Conservation (phyloP, 345 rosid genomes). For the Eucalyptus cloeziana region DNA sequence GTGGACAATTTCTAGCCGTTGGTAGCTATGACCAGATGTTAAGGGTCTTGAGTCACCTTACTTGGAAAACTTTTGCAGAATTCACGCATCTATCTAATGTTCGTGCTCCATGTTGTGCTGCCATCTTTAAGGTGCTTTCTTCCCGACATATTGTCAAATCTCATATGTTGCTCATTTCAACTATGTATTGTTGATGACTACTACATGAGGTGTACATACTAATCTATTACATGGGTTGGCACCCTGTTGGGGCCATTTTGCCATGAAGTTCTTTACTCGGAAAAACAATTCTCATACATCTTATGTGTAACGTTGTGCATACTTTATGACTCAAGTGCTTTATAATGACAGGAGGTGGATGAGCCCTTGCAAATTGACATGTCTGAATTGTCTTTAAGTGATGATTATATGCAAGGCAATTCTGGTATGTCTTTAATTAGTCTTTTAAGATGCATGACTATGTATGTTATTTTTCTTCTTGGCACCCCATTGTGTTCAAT, state of each 20-base stretch:
- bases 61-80: constrained; percentile 98
- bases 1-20: constrained; percentile 90
- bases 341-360: constrained; percentile 61
- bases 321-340: not conserved
- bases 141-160: not conserved
- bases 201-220: not conserved
- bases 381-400: constrained; percentile 64
- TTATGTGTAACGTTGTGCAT: not conserved
- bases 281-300: not conserved
- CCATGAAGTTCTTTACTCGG: not conserved
- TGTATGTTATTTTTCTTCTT: not conserved
- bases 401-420: constrained; percentile 60
- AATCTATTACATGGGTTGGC: not conserved
- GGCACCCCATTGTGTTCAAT: not conserved
- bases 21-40: constrained; percentile 97
- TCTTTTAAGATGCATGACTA: not conserved
- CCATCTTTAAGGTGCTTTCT: constrained; percentile 63
- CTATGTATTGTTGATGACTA: not conserved
- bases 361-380: constrained; percentile 77
- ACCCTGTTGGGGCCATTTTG: not conserved
- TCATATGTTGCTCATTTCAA: not conserved
- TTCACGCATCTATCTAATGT: constrained; percentile 78
- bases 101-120: constrained; percentile 80
- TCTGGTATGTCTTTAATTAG: constrained; percentile 31
- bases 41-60: constrained; percentile 77